Evolutionary conservation across 2,329 filamentous ascomycete species (phyloP), one percentile per base, ranked within the genome.

Genomic region (Ceratocystis alfenasii): DNA sequence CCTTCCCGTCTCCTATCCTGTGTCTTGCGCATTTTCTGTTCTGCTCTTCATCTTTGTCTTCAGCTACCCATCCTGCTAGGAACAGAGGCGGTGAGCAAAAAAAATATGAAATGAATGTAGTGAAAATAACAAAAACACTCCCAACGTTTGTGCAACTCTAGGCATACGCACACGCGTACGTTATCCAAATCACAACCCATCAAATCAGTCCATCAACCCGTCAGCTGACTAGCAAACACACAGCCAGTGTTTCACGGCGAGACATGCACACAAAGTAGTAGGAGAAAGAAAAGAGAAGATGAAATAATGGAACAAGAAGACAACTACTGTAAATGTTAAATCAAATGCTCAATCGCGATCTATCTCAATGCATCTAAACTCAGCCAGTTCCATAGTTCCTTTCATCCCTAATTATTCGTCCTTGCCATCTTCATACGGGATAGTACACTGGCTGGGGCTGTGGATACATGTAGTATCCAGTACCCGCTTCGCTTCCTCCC

Each of bases 371-470:
- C 48, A 53, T 53, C 22, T n/a, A 53, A 53, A 53, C 48, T 20
- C 48, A 22, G 22, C n/a, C n/a, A 8, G n/a, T 8, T 53, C n/a
- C 36, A 12, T 41, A 15, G 36, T 41, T 28, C 20, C 22, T 28
- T 15, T 10, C 48, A 28, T 12, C 22, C 22, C 22, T 10, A 20
- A 15, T 41, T 20, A n/a, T 48, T 25, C 20, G 5, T 57, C 53
- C 17, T 28, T 10, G 5, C 53, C 5, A 28, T 17, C 12, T 30
- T 59, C 53, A 59, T 30, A 28, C 55, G 7, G 55, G 55, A 59
- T 59, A 59, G 55, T 59, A 59, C 55, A 59, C 17, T 36, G 28
- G 30, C 55, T 59, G 55, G 4, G 55, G 6, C 55, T 59, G 55
- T 22, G 55, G 28, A 15, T 59, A 59, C 55, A 59, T 59, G 28